Conservation (phyloP, 163 green algal genomes). For the Chloromonas sp. region DNA sequence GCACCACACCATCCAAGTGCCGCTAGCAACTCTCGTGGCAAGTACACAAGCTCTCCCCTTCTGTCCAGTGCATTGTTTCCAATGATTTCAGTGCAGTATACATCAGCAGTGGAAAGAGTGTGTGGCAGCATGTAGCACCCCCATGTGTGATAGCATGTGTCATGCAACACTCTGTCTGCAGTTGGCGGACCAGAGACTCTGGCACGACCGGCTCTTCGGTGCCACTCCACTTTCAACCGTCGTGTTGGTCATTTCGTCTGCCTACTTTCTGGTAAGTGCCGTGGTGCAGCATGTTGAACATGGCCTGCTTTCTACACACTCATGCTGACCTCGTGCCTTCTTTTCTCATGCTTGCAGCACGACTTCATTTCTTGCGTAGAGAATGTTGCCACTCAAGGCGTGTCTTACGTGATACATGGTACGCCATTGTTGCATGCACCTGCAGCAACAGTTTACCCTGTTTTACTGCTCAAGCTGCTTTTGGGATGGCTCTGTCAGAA, state of each 20-base stretch:
- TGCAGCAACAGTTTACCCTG: neutral
- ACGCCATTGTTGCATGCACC: neutral
- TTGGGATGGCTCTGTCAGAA: no score
- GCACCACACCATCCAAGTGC: neutral
- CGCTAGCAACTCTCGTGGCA: neutral
- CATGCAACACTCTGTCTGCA: no score
- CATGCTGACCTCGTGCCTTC: no score
- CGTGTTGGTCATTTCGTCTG: conserved; percentile 6
- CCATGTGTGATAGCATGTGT: no score
- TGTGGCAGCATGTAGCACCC: no score
- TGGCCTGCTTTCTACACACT: no score
- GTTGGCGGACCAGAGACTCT: neutral
- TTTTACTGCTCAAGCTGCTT: neutral
- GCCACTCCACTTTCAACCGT: neutral
- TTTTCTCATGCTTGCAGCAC: neutral
- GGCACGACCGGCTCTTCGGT: neutral
- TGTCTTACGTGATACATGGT: neutral
- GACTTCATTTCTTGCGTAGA: neutral
- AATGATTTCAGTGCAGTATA: no score
- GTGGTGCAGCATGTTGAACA: no score
- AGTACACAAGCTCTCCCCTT: no score
- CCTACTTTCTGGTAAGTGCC: neutral
- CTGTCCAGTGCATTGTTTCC: no score
- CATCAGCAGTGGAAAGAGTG: no score
- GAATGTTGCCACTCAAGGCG: neutral